These are phyloP conservation scores for Juglanconis juglandina DNA, from an alignment of 2,329 filamentous ascomycete species.

Conservation along the genomic window DNA sequence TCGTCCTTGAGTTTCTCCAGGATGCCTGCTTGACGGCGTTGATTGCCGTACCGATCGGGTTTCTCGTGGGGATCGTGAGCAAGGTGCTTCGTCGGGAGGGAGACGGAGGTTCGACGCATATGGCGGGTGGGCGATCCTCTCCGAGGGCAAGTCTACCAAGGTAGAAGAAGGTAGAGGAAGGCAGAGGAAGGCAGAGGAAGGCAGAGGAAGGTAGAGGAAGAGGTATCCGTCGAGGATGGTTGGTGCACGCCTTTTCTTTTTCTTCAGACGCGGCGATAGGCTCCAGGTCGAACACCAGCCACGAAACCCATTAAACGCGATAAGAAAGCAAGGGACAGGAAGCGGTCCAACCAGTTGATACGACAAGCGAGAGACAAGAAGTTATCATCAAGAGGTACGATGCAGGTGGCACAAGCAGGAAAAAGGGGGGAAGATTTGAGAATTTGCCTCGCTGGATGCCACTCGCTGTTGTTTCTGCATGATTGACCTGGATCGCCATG, in stretches of 20 bases:
- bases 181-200: neutral
- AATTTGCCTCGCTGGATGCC: neutral
- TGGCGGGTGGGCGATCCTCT: constrained; percentile 10
- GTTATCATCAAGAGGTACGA: neutral
- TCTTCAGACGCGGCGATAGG: neutral
- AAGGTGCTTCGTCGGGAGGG: constrained; percentile 55
- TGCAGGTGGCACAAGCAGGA: neutral
- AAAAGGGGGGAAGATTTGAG: neutral
- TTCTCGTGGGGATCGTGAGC: constrained; percentile 64
- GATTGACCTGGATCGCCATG: neutral
- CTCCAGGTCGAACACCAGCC: constrained; percentile 8
- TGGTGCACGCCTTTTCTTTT: neutral
- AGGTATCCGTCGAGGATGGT: too few species aligned
- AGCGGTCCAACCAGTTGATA: constrained; percentile 6
- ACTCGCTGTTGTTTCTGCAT: neutral
- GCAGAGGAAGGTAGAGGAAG: too few species aligned
- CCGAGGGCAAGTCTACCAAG: constrained; percentile 19
- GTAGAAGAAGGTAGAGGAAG: constrained; percentile 14
- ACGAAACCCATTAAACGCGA: constrained; percentile 17
- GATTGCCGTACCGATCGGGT: constrained; percentile 54
- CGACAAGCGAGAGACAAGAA: constrained; percentile 18
- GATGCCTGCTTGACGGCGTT: constrained; percentile 43
- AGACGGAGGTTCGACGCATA: constrained; percentile 66
- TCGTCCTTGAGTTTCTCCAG: constrained; percentile 55
- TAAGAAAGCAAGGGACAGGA: constrained; percentile 4